Base-by-base conservation (phyloP, 345 rosid species). In the Erodium maritimum region DNA sequence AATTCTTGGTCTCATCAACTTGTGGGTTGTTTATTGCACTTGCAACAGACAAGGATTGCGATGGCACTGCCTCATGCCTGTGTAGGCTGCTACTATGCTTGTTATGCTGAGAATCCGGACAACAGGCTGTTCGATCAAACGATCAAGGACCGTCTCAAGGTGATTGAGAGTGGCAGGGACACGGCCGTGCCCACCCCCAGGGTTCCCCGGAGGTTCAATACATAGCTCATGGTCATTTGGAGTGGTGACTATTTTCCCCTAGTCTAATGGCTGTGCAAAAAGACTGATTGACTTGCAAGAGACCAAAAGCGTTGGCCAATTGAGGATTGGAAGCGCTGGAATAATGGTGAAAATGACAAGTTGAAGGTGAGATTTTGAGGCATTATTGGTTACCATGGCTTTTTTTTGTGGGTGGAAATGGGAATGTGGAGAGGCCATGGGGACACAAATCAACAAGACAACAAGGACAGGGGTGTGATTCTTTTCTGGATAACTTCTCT, bases 1-100 rank as follows among this genome's bases (percentile, higher is more conserved):
- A 17, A 23, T 57, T 2, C 23, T 16, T 12, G 16, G n/a, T n/a
- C n/a, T 23, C 13, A 21, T 17, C n/a, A 0, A 9, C 67, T 55
- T 72, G 59, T 57, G 3, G 25, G 52, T 59, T 51, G 14, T 33
- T 56, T 29, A 51, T 52, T 20, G 46, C 58, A n/a, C n/a, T n/a
- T n/a, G n/a, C n/a, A n/a, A 16, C 93, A 91, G 96, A 84, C 95
- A 0, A 86, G 96, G 82, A 94, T 94, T 52, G 81, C 97, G 14
- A 94, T 90, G 99, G 97, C 96, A 71, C 48, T 90, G 78, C 97
- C 96, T 12, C 93, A 87, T 45, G 99, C 97, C 29, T 94, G 96
- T 58, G 96, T 87, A 75, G 79, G 93, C 71, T 85, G 99, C 70
- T 94, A 87, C 81, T 90, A 90, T 61, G 85, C 75, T 11, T 94